phyloP scores from a whole-genome alignment of 1,139 yeast species.

The Hemisphaericaspora xylofermentans region DNA sequence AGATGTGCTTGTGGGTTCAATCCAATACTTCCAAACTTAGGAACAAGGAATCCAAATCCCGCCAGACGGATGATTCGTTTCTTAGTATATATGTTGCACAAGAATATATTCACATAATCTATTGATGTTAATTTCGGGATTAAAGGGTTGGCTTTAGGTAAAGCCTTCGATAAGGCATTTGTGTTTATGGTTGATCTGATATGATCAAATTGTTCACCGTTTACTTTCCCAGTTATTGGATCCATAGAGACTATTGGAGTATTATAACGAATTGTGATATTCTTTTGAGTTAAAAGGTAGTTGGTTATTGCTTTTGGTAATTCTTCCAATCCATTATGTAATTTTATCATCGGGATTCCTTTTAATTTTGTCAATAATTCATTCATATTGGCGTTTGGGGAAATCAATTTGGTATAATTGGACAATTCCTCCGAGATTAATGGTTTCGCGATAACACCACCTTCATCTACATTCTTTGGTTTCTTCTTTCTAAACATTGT shows the following conservation, averaged over 20 bases:
- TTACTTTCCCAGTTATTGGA: conserved; percentile 15
- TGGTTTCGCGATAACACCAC: too few species aligned
- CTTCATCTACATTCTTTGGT: conserved; percentile 9
- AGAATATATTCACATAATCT: conserved; percentile 53
- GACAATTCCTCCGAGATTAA: conserved; percentile 20
- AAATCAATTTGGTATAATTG: conserved; percentile 32
- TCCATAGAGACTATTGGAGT: conserved; percentile 23
- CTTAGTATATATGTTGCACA: conserved; percentile 56
- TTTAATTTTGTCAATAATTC: conserved; percentile 37
- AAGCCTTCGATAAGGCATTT: conserved; percentile 24
- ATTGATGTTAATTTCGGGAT: conserved; percentile 22
- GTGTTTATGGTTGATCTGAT: conserved; percentile 58
- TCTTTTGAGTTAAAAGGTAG: conserved; percentile 33
- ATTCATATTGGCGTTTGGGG: conserved; percentile 38
- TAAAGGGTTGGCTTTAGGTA: conserved; percentile 18
- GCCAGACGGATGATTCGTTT: conserved; percentile 40
- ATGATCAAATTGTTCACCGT: conserved; percentile 43
- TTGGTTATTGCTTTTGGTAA: conserved; percentile 45
- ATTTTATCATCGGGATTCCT: conserved; percentile 51
- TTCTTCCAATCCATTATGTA: conserved; percentile 53
- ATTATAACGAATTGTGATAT: conserved; percentile 39
- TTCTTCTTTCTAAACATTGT: conserved; percentile 11
- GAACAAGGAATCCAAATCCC: conserved; percentile 91
- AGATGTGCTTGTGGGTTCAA: conserved; percentile 60
- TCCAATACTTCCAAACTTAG: conserved; percentile 38